These are phyloP conservation scores for Fraxinus ornus DNA, from an alignment of 305 asterid genomes.

Conservation along the genomic window DNA sequence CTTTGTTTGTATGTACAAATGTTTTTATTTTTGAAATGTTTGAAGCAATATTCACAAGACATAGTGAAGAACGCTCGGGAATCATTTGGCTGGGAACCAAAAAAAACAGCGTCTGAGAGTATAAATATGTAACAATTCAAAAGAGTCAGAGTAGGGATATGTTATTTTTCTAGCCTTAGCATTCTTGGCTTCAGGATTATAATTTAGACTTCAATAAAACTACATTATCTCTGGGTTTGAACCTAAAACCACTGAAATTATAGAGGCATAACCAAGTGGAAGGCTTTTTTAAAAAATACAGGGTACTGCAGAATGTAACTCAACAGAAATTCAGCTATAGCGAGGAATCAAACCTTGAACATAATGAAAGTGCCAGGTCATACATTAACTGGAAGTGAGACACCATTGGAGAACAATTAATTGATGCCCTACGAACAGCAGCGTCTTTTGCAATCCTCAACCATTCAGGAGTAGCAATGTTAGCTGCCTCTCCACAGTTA, in stretches of 20 bases:
- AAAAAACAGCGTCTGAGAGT: too few relatives aligned
- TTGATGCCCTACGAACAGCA: constrained; percentile 96
- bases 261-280: constrained; percentile 3
- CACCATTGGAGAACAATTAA: constrained; percentile 95
- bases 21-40: not conserved
- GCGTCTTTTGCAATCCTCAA: constrained; percentile 93
- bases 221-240: constrained; percentile 6
- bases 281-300: not conserved
- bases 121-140: not conserved
- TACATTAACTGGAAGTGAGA: constrained; percentile 94
- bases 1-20: not conserved
- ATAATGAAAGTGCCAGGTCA: constrained; percentile 80
- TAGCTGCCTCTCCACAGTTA: constrained; percentile 96
- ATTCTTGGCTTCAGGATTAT: constrained; percentile 9
- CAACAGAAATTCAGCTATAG: constrained; percentile 5
- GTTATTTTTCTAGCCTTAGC: not conserved
- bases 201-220: not conserved
- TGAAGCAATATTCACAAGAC: not conserved
- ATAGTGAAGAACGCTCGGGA: not conserved
- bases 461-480: constrained; percentile 99
- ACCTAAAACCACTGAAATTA: not conserved
- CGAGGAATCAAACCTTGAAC: constrained; percentile 70
- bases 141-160: not conserved
- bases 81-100: not conserved
- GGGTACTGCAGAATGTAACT: constrained; percentile 6